phyloP scores from a whole-genome alignment of 306 rosid species.

The Trifolium dubium region DNA sequence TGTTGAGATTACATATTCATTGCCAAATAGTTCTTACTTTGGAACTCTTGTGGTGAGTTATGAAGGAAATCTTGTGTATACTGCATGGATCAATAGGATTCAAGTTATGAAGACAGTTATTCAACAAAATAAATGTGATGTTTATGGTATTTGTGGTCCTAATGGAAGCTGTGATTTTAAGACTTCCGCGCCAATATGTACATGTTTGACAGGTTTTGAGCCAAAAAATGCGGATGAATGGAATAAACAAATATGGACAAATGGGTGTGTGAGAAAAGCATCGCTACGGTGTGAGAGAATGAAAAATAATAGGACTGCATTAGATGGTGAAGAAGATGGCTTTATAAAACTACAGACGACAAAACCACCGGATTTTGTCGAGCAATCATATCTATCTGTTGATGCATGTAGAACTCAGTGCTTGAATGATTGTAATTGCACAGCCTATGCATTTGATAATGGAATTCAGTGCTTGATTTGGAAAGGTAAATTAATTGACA shows the following conservation, averaged over 20 bases:
- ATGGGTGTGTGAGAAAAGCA: conserved; percentile 48
- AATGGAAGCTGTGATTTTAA: conserved; percentile 41
- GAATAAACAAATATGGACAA: conserved; percentile 38
- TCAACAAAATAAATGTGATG: conserved; percentile 30
- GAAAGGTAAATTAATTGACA: conserved; percentile 36
- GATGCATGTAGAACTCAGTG: conserved; percentile 30
- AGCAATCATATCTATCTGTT: background rate
- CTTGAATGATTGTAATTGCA: conserved; percentile 38
- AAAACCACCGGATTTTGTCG: conserved; percentile 46
- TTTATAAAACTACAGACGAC: conserved; percentile 37
- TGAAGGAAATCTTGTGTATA: conserved; percentile 8
- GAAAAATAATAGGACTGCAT: background rate
- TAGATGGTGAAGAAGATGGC: conserved; percentile 26
- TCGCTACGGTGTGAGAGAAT: conserved; percentile 12
- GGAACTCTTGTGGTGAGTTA: background rate
- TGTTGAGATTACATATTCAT: background rate
- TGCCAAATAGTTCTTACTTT: background rate
- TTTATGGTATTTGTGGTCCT: conserved; percentile 41
- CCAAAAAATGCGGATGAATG: conserved; percentile 43
- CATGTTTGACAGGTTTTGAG: conserved; percentile 50
- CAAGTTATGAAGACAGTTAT: background rate
- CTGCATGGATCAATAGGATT: background rate
- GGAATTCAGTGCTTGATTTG: conserved; percentile 36
- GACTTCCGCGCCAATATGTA: conserved; percentile 27
- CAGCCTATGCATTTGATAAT: conserved; percentile 35